Percentiles rank a stretch among this genome's conserved stretches.
Conservation (phyloP, 768 basidiomycete genomes). For the Hygrophorus pudorinus region DNA sequence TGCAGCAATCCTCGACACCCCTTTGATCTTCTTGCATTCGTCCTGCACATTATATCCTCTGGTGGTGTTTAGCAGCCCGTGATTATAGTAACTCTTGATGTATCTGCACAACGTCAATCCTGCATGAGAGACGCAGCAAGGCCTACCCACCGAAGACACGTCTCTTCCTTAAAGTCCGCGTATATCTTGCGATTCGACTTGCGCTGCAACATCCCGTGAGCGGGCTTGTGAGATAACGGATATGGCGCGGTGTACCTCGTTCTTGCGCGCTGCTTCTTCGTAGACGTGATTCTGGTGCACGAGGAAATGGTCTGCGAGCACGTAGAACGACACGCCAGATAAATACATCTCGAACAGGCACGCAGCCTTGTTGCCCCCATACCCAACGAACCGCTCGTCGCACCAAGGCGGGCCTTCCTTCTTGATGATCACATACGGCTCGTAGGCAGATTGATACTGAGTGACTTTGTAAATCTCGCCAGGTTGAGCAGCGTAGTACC, state of each 20-base stretch:
- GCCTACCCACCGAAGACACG: constrained; percentile 46
- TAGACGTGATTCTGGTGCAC: constrained; percentile 82
- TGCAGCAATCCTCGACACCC: constrained; percentile 29
- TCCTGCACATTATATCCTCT: constrained; percentile 42
- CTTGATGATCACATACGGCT: constrained; percentile 80
- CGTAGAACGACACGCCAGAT: constrained; percentile 74
- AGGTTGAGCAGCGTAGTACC: constrained; percentile 49
- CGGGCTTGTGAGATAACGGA: neutral
- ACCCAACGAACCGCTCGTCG: constrained; percentile 84
- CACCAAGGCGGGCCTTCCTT: constrained; percentile 78
- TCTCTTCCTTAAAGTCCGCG: constrained; percentile 68
- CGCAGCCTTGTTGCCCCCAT: constrained; percentile 89
- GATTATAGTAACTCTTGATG: constrained; percentile 46
- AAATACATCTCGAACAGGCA: constrained; percentile 89
- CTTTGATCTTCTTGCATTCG: constrained; percentile 60
- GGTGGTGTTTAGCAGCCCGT: constrained; percentile 38
- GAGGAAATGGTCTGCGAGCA: constrained; percentile 80
- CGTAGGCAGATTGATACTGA: constrained; percentile 75
- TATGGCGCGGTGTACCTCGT: constrained; percentile 40
- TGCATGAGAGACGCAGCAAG: neutral
- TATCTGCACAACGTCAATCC: constrained; percentile 33
- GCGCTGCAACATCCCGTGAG: constrained; percentile 31
- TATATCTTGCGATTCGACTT: constrained; percentile 71
- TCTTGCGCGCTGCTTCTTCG: constrained; percentile 62
- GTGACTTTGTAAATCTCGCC: constrained; percentile 70